Evolutionary conservation across 441 rosid species (phyloP), one percentile per base, ranked within the genome.

Genomic region (Breynia disticha): DNA sequence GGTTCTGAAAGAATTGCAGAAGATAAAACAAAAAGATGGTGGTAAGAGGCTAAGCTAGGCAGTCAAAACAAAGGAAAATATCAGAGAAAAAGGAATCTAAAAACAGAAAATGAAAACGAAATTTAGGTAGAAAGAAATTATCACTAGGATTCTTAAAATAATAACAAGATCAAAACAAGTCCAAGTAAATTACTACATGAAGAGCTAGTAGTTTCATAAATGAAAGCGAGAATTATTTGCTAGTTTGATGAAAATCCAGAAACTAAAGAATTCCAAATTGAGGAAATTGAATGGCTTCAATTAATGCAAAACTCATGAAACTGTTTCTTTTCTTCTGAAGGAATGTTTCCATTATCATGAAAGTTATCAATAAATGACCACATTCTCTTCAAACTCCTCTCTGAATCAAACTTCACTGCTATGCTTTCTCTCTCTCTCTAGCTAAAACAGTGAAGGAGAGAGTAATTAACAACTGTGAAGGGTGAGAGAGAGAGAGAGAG

Each of bases 171-270:
- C 35, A 28, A 28, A 4, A 28, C 35, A 28, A 28, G 35, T 28
- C 35, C 35, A 28, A 28, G 35, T 28, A 28, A 28, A 28, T 9
- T 28, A 28, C 35, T 45, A 71, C 57, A 68, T 71, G 54, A 77
- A 66, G 82, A 64, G 74, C 71, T 70, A 77, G 63, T 28, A 47
- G 71, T 60, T 72, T 73, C 78, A 61, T 71, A 69, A 71, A 74
- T 67, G 79, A 69, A 61, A 45, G 42, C 43, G 9, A 37, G 67
- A 64, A 60, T 54, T 32, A 46, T 18, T 46, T 56, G 50, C 68
- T 42, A 50, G 18, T 52, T 64, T 21, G 50, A 69, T 54, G 66
- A 72, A 63, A 62, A 56, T 50, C 58, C 58, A 62, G 57, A 66
- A 58, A 61, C 51, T 22, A 41, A 50, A 16, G 44, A 14, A 14